Base-by-base conservation (phyloP, 1,284 basidiomycete genomes). In the Melampsora americana region DNA sequence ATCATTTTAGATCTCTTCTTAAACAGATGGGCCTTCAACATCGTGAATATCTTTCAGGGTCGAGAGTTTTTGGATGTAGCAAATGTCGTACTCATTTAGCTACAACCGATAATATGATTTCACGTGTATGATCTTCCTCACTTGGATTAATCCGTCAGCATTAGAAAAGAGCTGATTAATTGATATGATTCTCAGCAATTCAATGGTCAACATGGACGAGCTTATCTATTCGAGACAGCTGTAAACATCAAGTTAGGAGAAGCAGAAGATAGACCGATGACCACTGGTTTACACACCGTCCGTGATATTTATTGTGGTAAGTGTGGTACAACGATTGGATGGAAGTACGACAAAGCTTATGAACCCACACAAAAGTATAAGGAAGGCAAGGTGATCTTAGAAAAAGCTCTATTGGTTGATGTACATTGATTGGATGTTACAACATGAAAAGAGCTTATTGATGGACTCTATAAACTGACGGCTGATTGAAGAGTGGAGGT, bases 301-400 rank as follows among this genome's bases (percentile, higher is more conserved):
- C 89, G 95, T 75, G 95, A 99, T 82, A 92, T 98, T 79, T 91
- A 88, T 83, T 99, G 96, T 84, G 84, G 87, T 84, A 95, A 95
- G 82, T 98, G 95, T 84, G 87, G 88, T 75, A 88, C 87, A 44
- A 88, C 87, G 16, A 86, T 98, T 39, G 95, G 95, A 70, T 98
- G 95, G 95, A 96, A 96, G 91, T 99, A 99, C 83, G 95, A 95
- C 82, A 84, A 90, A 75, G 95, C 95, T 6, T 97, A 90, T 82
- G 93, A 96, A 81, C 82, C 86, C 9, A 87, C 88, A 16, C 95
- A 99, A 86, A 93, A 92, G 84, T 99, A 99, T 87, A 99, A 99
- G 83, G 95, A 99, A 85, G 93, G 93, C 83, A 95, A 95, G 85
- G 97, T 89, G 83, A 98, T 99, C 83, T 90, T 99, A 77, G 95